Percentiles rank a stretch among this genome's conserved stretches.
These are phyloP conservation scores for Backusella psychrophila DNA, from an alignment of 192 early-diverging fungal species.

Conservation along the genomic window DNA sequence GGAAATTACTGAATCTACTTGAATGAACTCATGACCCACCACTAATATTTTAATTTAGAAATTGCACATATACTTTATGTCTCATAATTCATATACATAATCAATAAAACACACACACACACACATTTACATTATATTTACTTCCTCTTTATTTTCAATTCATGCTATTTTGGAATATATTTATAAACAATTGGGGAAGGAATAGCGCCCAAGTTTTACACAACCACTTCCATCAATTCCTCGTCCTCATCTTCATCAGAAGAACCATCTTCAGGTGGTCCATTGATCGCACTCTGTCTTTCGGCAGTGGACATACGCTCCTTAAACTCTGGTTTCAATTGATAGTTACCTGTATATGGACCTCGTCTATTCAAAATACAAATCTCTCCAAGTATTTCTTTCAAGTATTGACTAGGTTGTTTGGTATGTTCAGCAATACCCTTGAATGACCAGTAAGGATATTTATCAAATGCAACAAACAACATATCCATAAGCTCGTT, in stretches of 20 bases:
- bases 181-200: not conserved
- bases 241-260: constrained; percentile 19
- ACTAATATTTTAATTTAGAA: not conserved
- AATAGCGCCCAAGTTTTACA: not conserved
- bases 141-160: not conserved
- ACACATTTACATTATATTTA: not conserved
- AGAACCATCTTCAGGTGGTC: constrained; percentile 4
- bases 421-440: constrained; percentile 76
- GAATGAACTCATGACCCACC: not conserved
- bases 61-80: not conserved
- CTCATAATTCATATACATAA: not conserved
- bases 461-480: constrained; percentile 77
- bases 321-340: constrained; percentile 82
- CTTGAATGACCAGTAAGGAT: constrained; percentile 85
- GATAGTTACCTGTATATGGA: constrained; percentile 75
- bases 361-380: constrained; percentile 82
- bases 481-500: constrained; percentile 83
- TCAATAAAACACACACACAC: not conserved
- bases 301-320: constrained; percentile 41
- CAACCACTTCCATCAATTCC: constrained; percentile 12
- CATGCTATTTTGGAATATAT: not conserved
- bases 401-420: constrained; percentile 81
- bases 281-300: constrained; percentile 11
- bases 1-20: not conserved
- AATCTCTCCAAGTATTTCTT: constrained; percentile 81